Percentiles rank a stretch among this genome's conserved stretches.
These are phyloP conservation scores for fission yeast (Schizosaccharomyces pombe) DNA, from an alignment of 805 yeast species.

Conservation along the genomic window ASM294v3 CU329670.1:286001-286500, in stretches of 20 bases:
- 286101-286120: no score
- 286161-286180: no score
- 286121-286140: no score
- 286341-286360: constrained; percentile 10
- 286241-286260: no score
- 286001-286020: no score
- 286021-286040: no score
- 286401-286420: background rate
- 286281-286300: constrained; percentile 14
- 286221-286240: background rate
- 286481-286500: constrained; percentile 69
- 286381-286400: background rate
- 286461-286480: constrained; percentile 61
- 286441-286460: constrained; percentile 87
- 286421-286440: constrained; percentile 22
- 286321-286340: constrained; percentile 14
- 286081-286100: no score
- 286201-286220: constrained; percentile 9
- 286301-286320: constrained; percentile 15
- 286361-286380: background rate
- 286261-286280: background rate
- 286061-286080: no score
- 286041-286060: no score
- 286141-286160: no score
- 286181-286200: background rate